Evolutionary conservation across 345 rosid genomes (phyloP).

Genomic region (Viola odorata): DNA sequence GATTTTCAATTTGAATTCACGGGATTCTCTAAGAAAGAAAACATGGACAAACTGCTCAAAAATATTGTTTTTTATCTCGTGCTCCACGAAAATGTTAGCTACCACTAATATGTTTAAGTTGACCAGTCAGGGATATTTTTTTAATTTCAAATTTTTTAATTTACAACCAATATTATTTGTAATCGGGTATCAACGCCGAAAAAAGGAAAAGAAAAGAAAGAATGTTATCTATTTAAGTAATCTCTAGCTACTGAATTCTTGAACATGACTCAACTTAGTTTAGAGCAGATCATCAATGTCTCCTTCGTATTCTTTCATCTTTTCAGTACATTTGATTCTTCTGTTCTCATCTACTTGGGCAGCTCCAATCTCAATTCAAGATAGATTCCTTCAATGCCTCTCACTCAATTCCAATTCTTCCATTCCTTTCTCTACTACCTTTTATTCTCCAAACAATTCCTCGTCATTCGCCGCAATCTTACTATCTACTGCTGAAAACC

Average conservation of each 20-base stretch:
- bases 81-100: too few relatives aligned
- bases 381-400: slow-evolving; percentile 23
- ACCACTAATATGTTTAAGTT: too few relatives aligned
- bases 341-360: slow-evolving; percentile 2
- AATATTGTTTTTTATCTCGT: too few relatives aligned
- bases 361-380: background rate
- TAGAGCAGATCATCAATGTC: slow-evolving; percentile 18
- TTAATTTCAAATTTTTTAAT: too few relatives aligned
- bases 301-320: background rate
- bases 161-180: too few relatives aligned
- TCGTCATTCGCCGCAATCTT: slow-evolving; percentile 15
- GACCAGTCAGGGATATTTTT: too few relatives aligned
- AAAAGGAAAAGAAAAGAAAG: too few relatives aligned
- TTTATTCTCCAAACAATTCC: slow-evolving; percentile 20
- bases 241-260: background rate
- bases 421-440: slow-evolving; percentile 19
- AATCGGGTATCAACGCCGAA: too few relatives aligned
- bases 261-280: slow-evolving; percentile 2
- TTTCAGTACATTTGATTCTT: slow-evolving; percentile 21
- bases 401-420: background rate
- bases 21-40: too few relatives aligned
- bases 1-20: too few relatives aligned
- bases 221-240: slow-evolving; percentile 6
- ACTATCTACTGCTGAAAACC: slow-evolving; percentile 24
- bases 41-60: too few relatives aligned